phyloP scores from a whole-genome alignment of 2,329 filamentous ascomycete genomes.

The Penicillium sp. region DNA sequence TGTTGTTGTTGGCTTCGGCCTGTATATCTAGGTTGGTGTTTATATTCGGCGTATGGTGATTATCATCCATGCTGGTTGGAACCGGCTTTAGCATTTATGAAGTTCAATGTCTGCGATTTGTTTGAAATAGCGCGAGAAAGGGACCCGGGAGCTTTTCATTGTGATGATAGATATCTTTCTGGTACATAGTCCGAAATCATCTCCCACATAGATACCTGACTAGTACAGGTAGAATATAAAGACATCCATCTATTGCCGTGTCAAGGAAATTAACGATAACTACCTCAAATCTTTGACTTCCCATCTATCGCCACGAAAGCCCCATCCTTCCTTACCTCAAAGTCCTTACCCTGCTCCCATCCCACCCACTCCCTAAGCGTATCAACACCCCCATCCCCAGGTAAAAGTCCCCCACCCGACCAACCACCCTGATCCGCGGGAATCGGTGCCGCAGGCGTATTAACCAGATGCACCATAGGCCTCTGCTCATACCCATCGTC shows the following conservation, averaged over 20 bases:
- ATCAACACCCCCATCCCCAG: slow-evolving; percentile 65
- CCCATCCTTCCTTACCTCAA: slow-evolving; percentile 52
- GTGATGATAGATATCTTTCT: background rate
- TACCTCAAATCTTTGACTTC: background rate
- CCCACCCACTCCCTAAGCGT: slow-evolving; percentile 64
- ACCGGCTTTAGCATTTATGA: background rate
- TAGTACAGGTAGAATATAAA: background rate
- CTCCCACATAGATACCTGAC: background rate
- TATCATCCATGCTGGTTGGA: background rate
- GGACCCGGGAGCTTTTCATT: background rate
- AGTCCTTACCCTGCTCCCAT: slow-evolving; percentile 65
- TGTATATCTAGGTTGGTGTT: background rate
- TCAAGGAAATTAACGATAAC: background rate
- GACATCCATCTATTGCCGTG: background rate
- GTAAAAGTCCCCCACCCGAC: slow-evolving; percentile 48
- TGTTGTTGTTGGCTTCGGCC: background rate
- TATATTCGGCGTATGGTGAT: background rate
- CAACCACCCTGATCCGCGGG: slow-evolving; percentile 61
- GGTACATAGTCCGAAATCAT: background rate
- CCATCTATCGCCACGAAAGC: slow-evolving; percentile 49
- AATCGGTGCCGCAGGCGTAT: slow-evolving; percentile 58
- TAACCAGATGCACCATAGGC: slow-evolving; percentile 46
- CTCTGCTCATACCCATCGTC: slow-evolving; percentile 43
- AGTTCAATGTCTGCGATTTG: background rate
- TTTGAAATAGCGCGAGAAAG: background rate